A percentile compares a stretch with the other conserved stretches of the same genome.
These are phyloP conservation scores for Xylaria sp. DNA, from an alignment of 2,329 filamentous ascomycete species.

Conservation along the genomic window DNA sequence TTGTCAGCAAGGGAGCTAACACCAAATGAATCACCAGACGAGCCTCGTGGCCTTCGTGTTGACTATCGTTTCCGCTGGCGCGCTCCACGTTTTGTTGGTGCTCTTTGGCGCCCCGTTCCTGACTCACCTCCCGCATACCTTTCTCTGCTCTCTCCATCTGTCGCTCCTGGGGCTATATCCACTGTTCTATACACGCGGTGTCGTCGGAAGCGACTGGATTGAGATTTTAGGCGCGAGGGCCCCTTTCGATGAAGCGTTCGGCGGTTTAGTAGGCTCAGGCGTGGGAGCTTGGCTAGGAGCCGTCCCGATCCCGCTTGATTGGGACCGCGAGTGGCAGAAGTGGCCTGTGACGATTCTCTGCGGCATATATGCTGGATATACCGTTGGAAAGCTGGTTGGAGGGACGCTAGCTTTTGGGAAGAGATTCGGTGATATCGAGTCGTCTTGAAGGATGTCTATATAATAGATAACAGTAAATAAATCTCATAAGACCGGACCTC, in stretches of 20 bases:
- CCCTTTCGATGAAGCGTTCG: slow-evolving; percentile 86
- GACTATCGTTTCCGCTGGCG: slow-evolving; percentile 44
- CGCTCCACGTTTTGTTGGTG: slow-evolving; percentile 71
- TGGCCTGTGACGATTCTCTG: slow-evolving; percentile 94
- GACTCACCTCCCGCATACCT: slow-evolving; percentile 80
- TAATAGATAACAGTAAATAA: not conserved
- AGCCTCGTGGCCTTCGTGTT: slow-evolving; percentile 75
- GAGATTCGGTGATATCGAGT: slow-evolving; percentile 48
- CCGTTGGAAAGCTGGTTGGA: slow-evolving; percentile 73
- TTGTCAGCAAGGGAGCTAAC: slow-evolving; percentile 22
- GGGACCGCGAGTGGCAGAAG: slow-evolving; percentile 99
- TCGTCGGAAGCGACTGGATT: slow-evolving; percentile 77
- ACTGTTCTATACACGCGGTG: slow-evolving; percentile 85
- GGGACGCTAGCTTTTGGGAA: slow-evolving; percentile 61
- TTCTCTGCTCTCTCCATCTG: slow-evolving; percentile 83
- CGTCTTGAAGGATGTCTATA: slow-evolving; percentile 12
- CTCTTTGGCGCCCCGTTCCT: slow-evolving; percentile 93
- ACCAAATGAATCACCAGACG: slow-evolving; percentile 63
- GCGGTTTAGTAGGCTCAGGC: slow-evolving; percentile 79
- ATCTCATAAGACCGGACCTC: not conserved
- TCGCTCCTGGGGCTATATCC: slow-evolving; percentile 81
- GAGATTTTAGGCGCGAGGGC: slow-evolving; percentile 71
- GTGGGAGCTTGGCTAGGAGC: slow-evolving; percentile 93
- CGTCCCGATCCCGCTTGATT: slow-evolving; percentile 94
- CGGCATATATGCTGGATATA: slow-evolving; percentile 83